Conservation (phyloP, 805 yeast species). For the Metschnikowia picachoensis region DNA sequence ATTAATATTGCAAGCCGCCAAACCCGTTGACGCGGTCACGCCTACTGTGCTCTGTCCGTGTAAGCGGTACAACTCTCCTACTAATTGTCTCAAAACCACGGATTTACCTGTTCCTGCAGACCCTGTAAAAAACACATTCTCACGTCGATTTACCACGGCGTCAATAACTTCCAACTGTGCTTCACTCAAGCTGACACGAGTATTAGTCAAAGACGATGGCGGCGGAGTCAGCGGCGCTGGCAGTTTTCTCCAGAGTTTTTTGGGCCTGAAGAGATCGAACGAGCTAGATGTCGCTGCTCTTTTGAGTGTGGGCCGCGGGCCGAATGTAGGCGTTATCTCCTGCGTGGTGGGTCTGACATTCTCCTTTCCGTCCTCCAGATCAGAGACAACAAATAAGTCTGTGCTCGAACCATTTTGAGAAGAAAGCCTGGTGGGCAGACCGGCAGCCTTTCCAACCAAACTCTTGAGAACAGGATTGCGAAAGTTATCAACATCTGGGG, state of each 20-base stretch:
- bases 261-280: conserved; percentile 22
- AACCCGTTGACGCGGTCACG: conserved; percentile 80
- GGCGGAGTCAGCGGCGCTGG: conserved; percentile 2
- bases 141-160: conserved; percentile 51
- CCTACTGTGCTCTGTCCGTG: conserved; percentile 50
- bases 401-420: background rate
- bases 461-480: conserved; percentile 27
- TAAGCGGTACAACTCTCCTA: conserved; percentile 45
- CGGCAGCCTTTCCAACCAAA: conserved; percentile 10
- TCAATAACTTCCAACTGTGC: conserved; percentile 50
- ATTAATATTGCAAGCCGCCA: conserved; percentile 79
- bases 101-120: conserved; percentile 99
- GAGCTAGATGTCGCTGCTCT: conserved; percentile 18
- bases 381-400: conserved; percentile 9
- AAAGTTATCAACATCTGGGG: conserved; percentile 37
- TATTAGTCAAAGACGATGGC: background rate
- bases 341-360: conserved; percentile 4
- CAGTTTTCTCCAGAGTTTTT: conserved; percentile 19
- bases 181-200: conserved; percentile 20
- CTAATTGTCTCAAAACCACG: conserved; percentile 64
- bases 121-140: conserved; percentile 86
- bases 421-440: conserved; percentile 12
- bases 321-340: conserved; percentile 2
- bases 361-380: conserved; percentile 13
- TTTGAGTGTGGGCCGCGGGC: conserved; percentile 17